Percentiles rank a stretch among this genome's conserved stretches.
phyloP scores from a whole-genome alignment of 345 rosid genomes.

The Carallia brachiata region DNA sequence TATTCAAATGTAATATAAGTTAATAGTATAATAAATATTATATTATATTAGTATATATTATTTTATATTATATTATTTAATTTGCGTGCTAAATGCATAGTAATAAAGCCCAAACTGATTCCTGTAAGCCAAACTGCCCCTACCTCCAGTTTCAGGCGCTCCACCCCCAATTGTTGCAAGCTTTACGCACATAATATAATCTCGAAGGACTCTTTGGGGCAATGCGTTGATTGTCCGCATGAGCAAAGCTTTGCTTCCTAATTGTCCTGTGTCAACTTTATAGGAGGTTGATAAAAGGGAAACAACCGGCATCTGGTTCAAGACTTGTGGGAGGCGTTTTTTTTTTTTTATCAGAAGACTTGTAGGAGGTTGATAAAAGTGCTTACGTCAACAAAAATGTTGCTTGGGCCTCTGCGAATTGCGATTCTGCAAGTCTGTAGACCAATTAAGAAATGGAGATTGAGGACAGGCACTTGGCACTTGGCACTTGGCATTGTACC shows the following conservation, averaged over 20 bases:
- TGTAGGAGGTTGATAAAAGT: slow-evolving; percentile 47
- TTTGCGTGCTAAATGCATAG: slow-evolving; percentile 64
- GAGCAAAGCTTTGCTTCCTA: slow-evolving; percentile 23
- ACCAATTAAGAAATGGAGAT: slow-evolving; percentile 49
- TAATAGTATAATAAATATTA: no score
- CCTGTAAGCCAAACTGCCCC: slow-evolving; percentile 59
- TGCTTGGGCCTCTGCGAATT: slow-evolving; percentile 40
- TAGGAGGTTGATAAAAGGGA: slow-evolving; percentile 41
- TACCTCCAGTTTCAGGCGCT: slow-evolving; percentile 55
- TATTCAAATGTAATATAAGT: no score
- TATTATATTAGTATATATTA: no score
- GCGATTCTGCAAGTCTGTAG: slow-evolving; percentile 36
- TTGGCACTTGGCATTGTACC: no score
- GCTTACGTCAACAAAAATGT: slow-evolving; percentile 45
- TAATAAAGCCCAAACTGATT: slow-evolving; percentile 51
- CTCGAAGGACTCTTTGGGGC: slow-evolving; percentile 48
- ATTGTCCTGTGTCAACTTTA: slow-evolving; percentile 1
- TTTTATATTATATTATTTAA: no score
- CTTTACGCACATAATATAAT: slow-evolving; percentile 39
- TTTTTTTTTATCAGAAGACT: no score
- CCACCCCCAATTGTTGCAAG: slow-evolving; percentile 60
- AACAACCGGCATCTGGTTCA: background rate
- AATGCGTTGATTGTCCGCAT: slow-evolving; percentile 28
- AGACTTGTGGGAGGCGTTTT: no score
- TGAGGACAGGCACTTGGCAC: slow-evolving; percentile 60